A percentile compares a stretch with the other conserved stretches of the same genome.
Evolutionary conservation across 805 yeast species (phyloP).

Genomic region (Kodamaea neixiangensis): DNA sequence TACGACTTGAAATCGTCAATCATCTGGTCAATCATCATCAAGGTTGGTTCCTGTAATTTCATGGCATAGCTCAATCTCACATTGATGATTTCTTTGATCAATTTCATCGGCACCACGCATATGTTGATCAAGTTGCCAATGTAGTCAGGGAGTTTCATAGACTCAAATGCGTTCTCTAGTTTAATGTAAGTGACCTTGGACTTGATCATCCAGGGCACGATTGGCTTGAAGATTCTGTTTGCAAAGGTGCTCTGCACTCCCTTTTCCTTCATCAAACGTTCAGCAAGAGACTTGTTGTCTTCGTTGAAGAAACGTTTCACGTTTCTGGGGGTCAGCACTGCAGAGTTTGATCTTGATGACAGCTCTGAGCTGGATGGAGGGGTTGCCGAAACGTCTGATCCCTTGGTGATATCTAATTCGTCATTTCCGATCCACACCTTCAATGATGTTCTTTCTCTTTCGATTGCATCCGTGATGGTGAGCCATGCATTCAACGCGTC

Average conservation of each 20-base stretch:
- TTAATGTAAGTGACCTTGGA: constrained; percentile 71
- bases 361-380: constrained; percentile 17
- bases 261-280: constrained; percentile 76
- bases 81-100: constrained; percentile 76
- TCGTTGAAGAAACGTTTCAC: constrained; percentile 51
- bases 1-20: constrained; percentile 81
- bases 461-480: constrained; percentile 69
- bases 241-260: constrained; percentile 72
- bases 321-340: constrained; percentile 15
- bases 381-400: constrained; percentile 21
- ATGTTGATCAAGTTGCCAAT: constrained; percentile 64
- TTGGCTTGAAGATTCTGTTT: constrained; percentile 62
- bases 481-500: constrained; percentile 86
- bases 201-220: constrained; percentile 81
- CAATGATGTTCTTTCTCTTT: constrained; percentile 59
- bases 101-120: constrained; percentile 72
- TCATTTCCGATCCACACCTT: constrained; percentile 84
- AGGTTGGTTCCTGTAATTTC: constrained; percentile 78
- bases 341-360: constrained; percentile 15
- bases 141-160: constrained; percentile 72
- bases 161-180: constrained; percentile 61
- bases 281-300: constrained; percentile 71
- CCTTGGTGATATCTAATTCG: constrained; percentile 62
- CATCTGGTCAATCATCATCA: constrained; percentile 96
- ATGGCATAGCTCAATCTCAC: constrained; percentile 76